Percentiles rank a stretch among this genome's conserved stretches.
phyloP scores from a whole-genome alignment of 2,329 filamentous ascomycete species.

The Aspergillus chevalieri region DNA sequence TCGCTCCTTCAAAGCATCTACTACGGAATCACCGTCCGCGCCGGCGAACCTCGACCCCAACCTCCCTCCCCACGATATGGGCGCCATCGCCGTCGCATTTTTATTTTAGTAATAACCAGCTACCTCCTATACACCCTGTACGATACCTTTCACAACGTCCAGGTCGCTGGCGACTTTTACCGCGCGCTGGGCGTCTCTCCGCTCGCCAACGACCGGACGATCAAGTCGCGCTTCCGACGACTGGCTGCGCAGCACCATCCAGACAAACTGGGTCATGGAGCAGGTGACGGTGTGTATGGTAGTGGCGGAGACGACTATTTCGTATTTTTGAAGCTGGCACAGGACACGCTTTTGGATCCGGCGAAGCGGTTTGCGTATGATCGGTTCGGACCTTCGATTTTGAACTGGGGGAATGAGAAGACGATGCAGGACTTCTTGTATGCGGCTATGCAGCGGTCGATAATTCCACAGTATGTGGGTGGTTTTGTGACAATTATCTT shows the following conservation, averaged over 20 bases:
- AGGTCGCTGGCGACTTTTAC: conserved; percentile 69
- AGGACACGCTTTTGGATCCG: conserved; percentile 74
- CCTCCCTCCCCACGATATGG: conserved; percentile 61
- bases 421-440: conserved; percentile 68
- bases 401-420: conserved; percentile 49
- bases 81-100: conserved; percentile 72
- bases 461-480: conserved; percentile 34
- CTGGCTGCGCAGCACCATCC: conserved; percentile 68
- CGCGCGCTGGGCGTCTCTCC: conserved; percentile 65
- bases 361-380: conserved; percentile 81
- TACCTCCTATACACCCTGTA: conserved; percentile 92
- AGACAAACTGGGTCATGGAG: conserved; percentile 59
- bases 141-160: conserved; percentile 79
- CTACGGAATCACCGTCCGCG: conserved; percentile 83
- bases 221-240: conserved; percentile 80
- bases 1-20: conserved; percentile 72
- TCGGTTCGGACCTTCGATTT: conserved; percentile 70
- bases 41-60: conserved; percentile 72
- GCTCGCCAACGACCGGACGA: conserved; percentile 62
- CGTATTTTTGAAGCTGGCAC: conserved; percentile 73
- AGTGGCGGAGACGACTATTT: conserved; percentile 53
- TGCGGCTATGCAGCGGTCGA: conserved; percentile 52
- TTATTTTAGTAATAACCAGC: conserved; percentile 70
- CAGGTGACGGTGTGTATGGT: conserved; percentile 21
- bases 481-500: conserved; percentile 31